Percentiles rank a stretch among this genome's conserved stretches.
Conservation (phyloP, 345 rosid species). For the Corchorus capsularis region DNA sequence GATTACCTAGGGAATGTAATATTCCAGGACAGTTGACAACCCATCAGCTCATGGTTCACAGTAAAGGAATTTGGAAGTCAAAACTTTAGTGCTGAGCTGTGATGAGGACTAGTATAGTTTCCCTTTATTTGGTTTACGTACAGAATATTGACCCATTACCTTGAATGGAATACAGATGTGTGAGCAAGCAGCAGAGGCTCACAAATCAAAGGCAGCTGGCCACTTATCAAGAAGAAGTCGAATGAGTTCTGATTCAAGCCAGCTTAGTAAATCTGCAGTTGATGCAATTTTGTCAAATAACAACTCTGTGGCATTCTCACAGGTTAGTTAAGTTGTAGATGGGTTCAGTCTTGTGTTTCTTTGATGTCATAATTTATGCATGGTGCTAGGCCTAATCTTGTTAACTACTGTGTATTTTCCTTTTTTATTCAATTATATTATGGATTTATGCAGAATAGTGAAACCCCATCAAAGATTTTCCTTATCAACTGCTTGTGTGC, state of each 20-base stretch:
- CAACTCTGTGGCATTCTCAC: conserved; percentile 46
- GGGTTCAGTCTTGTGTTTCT: neutral
- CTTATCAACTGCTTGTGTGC: conserved; percentile 90
- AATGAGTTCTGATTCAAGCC: conserved; percentile 63
- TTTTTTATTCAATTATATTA: conserved; percentile 3
- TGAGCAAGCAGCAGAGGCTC: conserved; percentile 96
- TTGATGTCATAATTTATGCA: neutral
- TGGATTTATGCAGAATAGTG: conserved; percentile 60
- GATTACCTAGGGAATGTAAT: too few species aligned
- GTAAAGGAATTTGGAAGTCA: conserved; percentile 2
- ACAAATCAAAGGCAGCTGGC: conserved; percentile 70
- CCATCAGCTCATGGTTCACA: neutral
- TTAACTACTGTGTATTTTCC: conserved; percentile 2
- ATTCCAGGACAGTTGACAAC: neutral
- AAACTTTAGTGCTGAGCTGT: neutral
- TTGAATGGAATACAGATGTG: conserved; percentile 64
- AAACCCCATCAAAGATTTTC: conserved; percentile 85
- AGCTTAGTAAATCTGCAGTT: conserved; percentile 68
- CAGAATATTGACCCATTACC: conserved; percentile 17
- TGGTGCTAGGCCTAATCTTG: neutral
- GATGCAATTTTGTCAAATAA: conserved; percentile 86
- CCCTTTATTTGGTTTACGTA: neutral
- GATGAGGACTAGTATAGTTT: neutral
- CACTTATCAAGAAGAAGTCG: conserved; percentile 70
- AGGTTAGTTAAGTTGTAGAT: conserved; percentile 45